Evolutionary conservation across 2,329 filamentous ascomycete genomes (phyloP).

Genomic region (Diplodia corticola): DNA sequence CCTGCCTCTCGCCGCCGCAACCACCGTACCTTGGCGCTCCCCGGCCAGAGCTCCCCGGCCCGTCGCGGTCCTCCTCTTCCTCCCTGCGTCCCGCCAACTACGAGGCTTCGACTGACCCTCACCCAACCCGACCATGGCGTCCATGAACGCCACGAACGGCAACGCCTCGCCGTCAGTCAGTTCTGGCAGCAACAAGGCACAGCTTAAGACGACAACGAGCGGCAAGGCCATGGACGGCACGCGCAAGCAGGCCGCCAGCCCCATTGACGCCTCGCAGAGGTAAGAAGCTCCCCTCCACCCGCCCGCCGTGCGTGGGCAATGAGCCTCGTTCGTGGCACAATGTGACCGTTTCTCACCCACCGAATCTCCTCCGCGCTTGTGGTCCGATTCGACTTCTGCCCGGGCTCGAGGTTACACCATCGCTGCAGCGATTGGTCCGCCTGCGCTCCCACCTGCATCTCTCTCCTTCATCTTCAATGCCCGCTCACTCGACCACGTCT

Average conservation of each 20-base stretch:
- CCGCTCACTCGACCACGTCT: background rate
- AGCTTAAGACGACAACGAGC: conserved; percentile 52
- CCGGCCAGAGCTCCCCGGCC: conserved; percentile 22
- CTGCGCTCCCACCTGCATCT: conserved; percentile 17
- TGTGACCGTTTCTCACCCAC: conserved; percentile 9
- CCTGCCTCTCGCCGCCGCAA: conserved; percentile 16
- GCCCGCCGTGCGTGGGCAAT: conserved; percentile 1
- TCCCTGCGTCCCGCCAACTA: conserved; percentile 26
- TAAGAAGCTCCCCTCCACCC: conserved; percentile 39
- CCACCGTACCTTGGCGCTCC: conserved; percentile 18
- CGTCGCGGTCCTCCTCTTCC: conserved; percentile 19
- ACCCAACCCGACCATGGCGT: conserved; percentile 16
- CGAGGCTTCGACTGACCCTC: conserved; percentile 21
- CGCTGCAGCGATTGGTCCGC: conserved; percentile 17
- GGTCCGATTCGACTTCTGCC: conserved; percentile 23
- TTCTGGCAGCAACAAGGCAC: conserved; percentile 42
- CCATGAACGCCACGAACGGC: conserved; percentile 27
- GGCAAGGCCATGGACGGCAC: conserved; percentile 54
- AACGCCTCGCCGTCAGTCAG: conserved; percentile 40
- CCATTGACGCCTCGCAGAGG: conserved; percentile 56
- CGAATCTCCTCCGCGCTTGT: conserved; percentile 21
- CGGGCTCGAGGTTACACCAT: conserved; percentile 22
- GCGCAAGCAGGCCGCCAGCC: conserved; percentile 58
- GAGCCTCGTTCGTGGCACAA: conserved; percentile 22
- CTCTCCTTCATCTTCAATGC: conserved; percentile 18